phyloP scores from a whole-genome alignment of 352 stramenopile species.

The Globisporangium okanoganense region DNA sequence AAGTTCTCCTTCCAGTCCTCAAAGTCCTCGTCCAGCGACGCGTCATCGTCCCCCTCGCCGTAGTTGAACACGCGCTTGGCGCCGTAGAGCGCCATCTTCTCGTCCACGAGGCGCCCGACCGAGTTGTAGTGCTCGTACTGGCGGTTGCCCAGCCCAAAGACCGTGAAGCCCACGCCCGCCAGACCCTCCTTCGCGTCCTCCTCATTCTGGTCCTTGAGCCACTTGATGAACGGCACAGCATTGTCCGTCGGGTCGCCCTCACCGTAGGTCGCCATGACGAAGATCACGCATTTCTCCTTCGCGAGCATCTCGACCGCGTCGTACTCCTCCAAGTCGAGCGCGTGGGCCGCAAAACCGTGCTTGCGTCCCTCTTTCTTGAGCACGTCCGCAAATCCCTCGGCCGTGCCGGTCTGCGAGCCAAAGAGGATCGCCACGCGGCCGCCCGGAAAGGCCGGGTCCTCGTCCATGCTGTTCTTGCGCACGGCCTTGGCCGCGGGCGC shows the following conservation, averaged over 20 bases:
- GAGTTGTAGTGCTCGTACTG: conserved; percentile 99
- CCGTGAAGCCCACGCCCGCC: conserved; percentile 81
- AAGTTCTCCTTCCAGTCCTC: conserved; percentile 94
- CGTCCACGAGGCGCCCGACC: conserved; percentile 92
- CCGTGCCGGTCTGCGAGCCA: conserved; percentile 97
- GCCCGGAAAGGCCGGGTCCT: conserved; percentile 43
- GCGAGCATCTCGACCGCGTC: conserved; percentile 55
- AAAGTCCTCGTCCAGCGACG: conserved; percentile 90
- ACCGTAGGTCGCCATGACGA: conserved; percentile 97
- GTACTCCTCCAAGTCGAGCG: conserved; percentile 96
- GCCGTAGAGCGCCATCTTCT: conserved; percentile 82
- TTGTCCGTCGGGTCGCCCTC: conserved; percentile 99
- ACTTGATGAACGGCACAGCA: conserved; percentile 90
- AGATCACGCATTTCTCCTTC: conserved; percentile 77
- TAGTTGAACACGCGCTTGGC: conserved; percentile 84
- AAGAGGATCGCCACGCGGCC: conserved; percentile 92
- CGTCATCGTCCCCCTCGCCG: conserved; percentile 96
- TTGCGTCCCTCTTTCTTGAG: conserved; percentile 89
- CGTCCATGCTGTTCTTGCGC: conserved; percentile 24
- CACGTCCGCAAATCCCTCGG: conserved; percentile 95
- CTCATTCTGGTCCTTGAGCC: conserved; percentile 86
- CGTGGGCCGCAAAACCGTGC: conserved; percentile 81
- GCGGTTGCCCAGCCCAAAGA: conserved; percentile 98
- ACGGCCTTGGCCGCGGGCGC: conserved; percentile 7
- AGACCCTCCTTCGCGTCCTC: conserved; percentile 39